Percentiles rank a stretch among this genome's conserved stretches.
phyloP scores from a whole-genome alignment of 1,284 basidiomycete genomes.

The Ganoderma meredithae region DNA sequence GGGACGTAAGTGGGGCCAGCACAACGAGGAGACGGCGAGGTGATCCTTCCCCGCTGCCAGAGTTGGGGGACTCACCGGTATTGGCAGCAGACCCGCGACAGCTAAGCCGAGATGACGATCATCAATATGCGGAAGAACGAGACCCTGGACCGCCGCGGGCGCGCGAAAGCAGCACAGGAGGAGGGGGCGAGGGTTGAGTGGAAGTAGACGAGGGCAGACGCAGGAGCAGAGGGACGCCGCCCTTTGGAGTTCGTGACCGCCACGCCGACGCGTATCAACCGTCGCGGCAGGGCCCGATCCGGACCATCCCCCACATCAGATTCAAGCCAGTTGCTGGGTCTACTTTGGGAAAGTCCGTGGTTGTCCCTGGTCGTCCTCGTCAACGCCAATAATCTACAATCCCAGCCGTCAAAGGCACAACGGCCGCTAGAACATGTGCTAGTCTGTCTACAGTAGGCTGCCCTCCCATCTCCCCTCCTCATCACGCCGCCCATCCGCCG shows the following conservation, averaged over 20 bases:
- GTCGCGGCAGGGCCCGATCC: slow-evolving; percentile 25
- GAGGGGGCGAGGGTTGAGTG: slow-evolving; percentile 17
- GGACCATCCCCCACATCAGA: slow-evolving; percentile 12
- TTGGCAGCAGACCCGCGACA: slow-evolving; percentile 21
- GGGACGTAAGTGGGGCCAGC: slow-evolving; percentile 36
- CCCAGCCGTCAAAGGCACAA: slow-evolving; percentile 10
- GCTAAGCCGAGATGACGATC: slow-evolving; percentile 30
- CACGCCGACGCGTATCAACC: slow-evolving; percentile 16
- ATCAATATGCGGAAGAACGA: slow-evolving; percentile 28
- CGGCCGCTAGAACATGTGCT: slow-evolving; percentile 27
- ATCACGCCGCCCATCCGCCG: slow-evolving; percentile 14
- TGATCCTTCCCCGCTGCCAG: slow-evolving; percentile 37
- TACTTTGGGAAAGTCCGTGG: background rate
- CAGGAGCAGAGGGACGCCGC: slow-evolving; percentile 6
- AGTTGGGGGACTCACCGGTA: slow-evolving; percentile 27
- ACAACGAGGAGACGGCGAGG: slow-evolving; percentile 51
- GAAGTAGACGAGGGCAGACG: slow-evolving; percentile 19
- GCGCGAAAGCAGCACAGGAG: slow-evolving; percentile 15
- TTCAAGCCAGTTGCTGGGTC: background rate
- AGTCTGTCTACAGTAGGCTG: slow-evolving; percentile 29
- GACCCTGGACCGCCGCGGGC: slow-evolving; percentile 21
- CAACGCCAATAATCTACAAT: slow-evolving; percentile 27
- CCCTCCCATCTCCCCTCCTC: slow-evolving; percentile 21
- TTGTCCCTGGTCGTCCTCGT: slow-evolving; percentile 3
- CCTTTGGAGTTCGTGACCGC: slow-evolving; percentile 9